Base-by-base conservation (phyloP, 768 basidiomycete genomes). In the Auriscalpium vulgare region DNA sequence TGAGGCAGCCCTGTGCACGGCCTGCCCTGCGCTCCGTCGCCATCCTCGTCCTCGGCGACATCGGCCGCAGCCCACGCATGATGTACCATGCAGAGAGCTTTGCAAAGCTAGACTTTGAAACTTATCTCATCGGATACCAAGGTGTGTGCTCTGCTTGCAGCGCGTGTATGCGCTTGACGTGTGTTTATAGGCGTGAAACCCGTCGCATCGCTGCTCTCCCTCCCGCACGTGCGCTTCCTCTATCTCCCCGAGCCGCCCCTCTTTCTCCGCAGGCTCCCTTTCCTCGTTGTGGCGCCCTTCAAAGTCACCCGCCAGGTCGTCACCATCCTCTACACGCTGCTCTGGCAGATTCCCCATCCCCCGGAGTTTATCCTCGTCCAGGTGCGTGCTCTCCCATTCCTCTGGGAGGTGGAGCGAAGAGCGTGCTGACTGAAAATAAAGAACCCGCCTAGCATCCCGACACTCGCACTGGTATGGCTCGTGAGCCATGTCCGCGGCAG, bases 1-100 rank as follows among this genome's bases (percentile, higher is more conserved):
- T 62, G 17, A 11, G 21, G 44, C 45, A 47, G 3, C 19, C 46
- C 7, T 9, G 37, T 29, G 35, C 54, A 44, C 57, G 58, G 19
- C 69, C 71, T 3, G 61, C 73, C 48, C 67, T 80, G 34, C 85
- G 87, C 16, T 83, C 91, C 3, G 88, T 91, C n/a, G 89, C 84
- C 4, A 83, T 98, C 54, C 72, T 98, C 49, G 97, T 99, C 13
- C 77, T 99, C 10, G 97, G 97, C 10, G 97, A 99, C 73, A 84
- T 99, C 49, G 97, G 95, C 1, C 80, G 97, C 56, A 93, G 90
- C 67, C 97, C 97, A 10, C 78, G 97, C 53, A 98, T 97, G 91
- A 95, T 97, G 91, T 97, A 97, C 68, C 97, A 99, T 64, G 88
- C 95, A 0, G 84, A 95, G 67, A 94, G 90, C 66, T 90, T 99